Evolutionary conservation across 495 filamentous ascomycete genomes (phyloP).

Genomic region (Hypoxylon rickii): DNA sequence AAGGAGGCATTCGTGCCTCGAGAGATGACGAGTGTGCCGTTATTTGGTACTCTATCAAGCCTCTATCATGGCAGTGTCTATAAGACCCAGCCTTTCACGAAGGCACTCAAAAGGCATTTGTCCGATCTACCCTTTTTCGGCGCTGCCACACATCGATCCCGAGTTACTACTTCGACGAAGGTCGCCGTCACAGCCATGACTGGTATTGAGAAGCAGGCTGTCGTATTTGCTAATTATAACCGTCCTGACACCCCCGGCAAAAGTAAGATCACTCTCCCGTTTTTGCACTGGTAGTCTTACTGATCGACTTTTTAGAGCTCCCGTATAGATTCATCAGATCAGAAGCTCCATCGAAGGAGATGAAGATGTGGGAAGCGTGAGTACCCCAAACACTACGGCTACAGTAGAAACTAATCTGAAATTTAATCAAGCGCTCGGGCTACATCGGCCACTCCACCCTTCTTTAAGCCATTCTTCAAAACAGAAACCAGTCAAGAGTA

Average conservation of each 20-base stretch:
- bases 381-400: conserved; percentile 2
- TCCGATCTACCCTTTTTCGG: conserved; percentile 46
- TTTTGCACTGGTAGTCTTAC: neutral
- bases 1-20: conserved; percentile 50
- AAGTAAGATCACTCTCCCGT: conserved; percentile 4
- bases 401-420: conserved; percentile 13
- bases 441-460: conserved; percentile 53
- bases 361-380: conserved; percentile 60
- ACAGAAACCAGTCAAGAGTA: conserved; percentile 43
- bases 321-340: conserved; percentile 52
- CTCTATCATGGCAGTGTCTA: conserved; percentile 49
- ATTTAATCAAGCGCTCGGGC: conserved; percentile 44
- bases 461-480: conserved; percentile 54
- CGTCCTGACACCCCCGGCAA: conserved; percentile 29
- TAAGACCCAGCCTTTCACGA: conserved; percentile 44
- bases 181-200: conserved; percentile 55
- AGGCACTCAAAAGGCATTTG: conserved; percentile 40
- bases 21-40: conserved; percentile 40
- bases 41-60: conserved; percentile 40
- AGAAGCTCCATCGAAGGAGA: conserved; percentile 45
- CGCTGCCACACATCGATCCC: conserved; percentile 31
- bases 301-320: conserved; percentile 10
- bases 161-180: conserved; percentile 38
- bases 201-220: conserved; percentile 40
- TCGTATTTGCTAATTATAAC: conserved; percentile 60